Evolutionary conservation across 1,284 basidiomycete species (phyloP), one percentile per base, ranked within the genome.

Genomic region (Ustilago crameri): DNA sequence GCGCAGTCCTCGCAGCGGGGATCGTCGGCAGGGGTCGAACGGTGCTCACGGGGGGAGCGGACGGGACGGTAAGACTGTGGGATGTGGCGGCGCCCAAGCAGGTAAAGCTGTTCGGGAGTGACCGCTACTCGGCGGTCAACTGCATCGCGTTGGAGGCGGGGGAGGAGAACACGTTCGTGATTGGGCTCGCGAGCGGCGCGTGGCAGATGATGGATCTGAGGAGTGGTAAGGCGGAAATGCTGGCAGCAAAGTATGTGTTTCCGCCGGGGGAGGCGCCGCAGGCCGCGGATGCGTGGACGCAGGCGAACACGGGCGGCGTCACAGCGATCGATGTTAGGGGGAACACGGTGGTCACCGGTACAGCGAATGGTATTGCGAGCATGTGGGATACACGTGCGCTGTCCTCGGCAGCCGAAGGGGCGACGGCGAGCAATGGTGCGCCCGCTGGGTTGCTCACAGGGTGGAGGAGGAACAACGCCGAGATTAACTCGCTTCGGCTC

Each of bases 51-150:
- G 84, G 78, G 0, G 87, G 88, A 5, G 87, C 88, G 55, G 92
- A 93, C 78, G 88, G 89, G 2, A 90, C 89, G 0, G 80, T 92
- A 20, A 86, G 90, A 26, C 84, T 91, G 4, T 94, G 91, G 91
- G 90, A 93, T 74, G 88, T 92, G 86, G 12, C 82, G 83, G 32
- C 86, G 87, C 76, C 86, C 88, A 42, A 83, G 86, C 61, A 68
- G 84, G 26, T 62, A 24, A 37, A 45, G 30, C 80, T 80, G 40
- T 78, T 85, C 42, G 83, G 80, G 5, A 74, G 78, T n/a, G 79
- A 80, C 18, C 71, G 77, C 51, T 85, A 79, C 50, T 78, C 84
- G 0, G 85, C 87, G 4, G 85, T 89, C 7, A 83, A 86, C 15
- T 85, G 86, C 10, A 85, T 87, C 61, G 85, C 84, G 0, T 48